Percentiles rank a stretch among this genome's conserved stretches.
phyloP scores from a whole-genome alignment of 495 filamentous ascomycete genomes.

The Penicillium tannophilum region DNA sequence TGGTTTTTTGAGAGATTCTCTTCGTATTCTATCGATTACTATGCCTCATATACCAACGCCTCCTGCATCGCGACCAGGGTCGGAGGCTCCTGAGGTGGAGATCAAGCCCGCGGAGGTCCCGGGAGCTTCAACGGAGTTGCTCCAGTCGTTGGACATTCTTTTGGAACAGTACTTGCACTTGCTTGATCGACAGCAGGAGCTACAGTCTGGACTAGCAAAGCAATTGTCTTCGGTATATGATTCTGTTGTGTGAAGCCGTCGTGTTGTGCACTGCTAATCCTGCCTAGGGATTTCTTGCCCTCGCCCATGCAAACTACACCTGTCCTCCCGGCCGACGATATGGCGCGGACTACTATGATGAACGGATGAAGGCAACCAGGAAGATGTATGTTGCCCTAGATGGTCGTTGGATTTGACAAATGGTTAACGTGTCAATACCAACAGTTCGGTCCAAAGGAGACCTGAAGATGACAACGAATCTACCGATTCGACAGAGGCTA shows the following conservation, averaged over 20 bases:
- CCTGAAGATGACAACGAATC: conserved; percentile 4
- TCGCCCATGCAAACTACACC: conserved; percentile 73
- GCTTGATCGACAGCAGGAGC: conserved; percentile 67
- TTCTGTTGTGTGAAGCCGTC: neutral
- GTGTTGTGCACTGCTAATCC: conserved; percentile 19
- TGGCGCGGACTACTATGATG: conserved; percentile 70
- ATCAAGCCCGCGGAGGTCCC: conserved; percentile 21
- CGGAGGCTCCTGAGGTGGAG: conserved; percentile 28
- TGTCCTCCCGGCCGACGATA: conserved; percentile 63
- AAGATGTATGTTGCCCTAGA: conserved; percentile 36
- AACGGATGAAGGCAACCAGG: conserved; percentile 65
- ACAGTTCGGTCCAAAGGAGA: conserved; percentile 27
- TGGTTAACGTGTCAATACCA: conserved; percentile 2
- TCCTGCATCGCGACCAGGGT: conserved; percentile 37
- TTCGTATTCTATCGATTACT: neutral
- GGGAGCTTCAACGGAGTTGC: conserved; percentile 26
- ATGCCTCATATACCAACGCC: conserved; percentile 45
- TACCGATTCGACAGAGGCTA: neutral
- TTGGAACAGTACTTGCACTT: conserved; percentile 70
- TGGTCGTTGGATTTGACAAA: neutral
- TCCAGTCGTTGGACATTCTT: conserved; percentile 59
- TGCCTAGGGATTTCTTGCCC: conserved; percentile 51
- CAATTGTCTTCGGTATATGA: conserved; percentile 58
- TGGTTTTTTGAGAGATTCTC: neutral
- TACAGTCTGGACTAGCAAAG: conserved; percentile 55